phyloP scores from a whole-genome alignment of 2,329 filamentous ascomycete genomes.

The Fusarium duplospermum region DNA sequence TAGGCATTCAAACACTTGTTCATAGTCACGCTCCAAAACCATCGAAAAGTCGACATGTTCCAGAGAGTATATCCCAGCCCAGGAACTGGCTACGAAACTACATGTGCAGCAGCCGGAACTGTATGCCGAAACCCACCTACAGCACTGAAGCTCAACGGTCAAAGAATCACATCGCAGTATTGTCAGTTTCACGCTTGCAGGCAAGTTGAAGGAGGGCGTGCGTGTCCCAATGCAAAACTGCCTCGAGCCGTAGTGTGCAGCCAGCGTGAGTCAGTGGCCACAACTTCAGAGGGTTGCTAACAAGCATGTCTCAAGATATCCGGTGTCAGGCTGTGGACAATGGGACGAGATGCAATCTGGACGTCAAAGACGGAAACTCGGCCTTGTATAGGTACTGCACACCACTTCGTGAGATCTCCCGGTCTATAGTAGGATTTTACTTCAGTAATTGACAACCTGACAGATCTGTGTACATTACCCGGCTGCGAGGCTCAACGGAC shows the following conservation, averaged over 20 bases:
- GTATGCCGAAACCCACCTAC: conserved; percentile 34
- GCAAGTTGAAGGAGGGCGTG: conserved; percentile 35
- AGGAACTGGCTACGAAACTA: not conserved
- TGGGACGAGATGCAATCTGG: conserved; percentile 37
- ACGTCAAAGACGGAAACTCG: conserved; percentile 35
- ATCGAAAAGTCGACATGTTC: conserved; percentile 7
- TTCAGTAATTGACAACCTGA: conserved; percentile 1
- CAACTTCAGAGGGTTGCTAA: conserved; percentile 11
- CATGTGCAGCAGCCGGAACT: conserved; percentile 40
- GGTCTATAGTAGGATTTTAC: too few species aligned
- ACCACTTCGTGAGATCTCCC: conserved; percentile 37
- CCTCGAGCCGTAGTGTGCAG: conserved; percentile 37
- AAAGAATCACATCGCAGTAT: conserved; percentile 31
- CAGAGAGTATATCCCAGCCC: not conserved
- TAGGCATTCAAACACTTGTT: not conserved
- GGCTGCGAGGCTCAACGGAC: conserved; percentile 40
- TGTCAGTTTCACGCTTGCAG: conserved; percentile 44
- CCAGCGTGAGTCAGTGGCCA: conserved; percentile 37
- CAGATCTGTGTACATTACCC: conserved; percentile 45
- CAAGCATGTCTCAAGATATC: too few species aligned
- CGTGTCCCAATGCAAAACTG: conserved; percentile 37
- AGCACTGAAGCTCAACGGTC: conserved; percentile 26
- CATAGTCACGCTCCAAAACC: not conserved
- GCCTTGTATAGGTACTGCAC: conserved; percentile 36
- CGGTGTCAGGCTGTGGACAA: conserved; percentile 39